Base-by-base conservation (phyloP, 2,329 filamentous ascomycete species). In the Bipolaris victoriae region DNA sequence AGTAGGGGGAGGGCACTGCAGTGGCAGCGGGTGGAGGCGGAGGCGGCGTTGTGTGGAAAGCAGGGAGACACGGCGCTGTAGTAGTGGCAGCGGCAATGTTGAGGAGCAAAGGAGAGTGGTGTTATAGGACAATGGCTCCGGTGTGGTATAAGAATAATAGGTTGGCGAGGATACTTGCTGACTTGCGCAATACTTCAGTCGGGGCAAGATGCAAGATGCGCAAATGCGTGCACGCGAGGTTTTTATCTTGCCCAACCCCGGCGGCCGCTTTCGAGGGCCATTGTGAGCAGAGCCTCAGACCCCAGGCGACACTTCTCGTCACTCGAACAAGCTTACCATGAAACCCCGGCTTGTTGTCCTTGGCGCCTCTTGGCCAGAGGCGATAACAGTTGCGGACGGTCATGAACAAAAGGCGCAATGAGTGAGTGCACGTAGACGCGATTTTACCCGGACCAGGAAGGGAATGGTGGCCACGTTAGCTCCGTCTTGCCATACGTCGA, bases 1-100 rank as follows among this genome's bases (percentile, higher is more conserved):
- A 37, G 53, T 48, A 60, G 57, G 57, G 51, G 55, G 54, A 53
- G 24, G 39, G 13, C 13, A 22, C 20, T 26, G 39, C 13, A 29
- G 26, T 10, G 9, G 9, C 26, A 29, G 26, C 26, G 52, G 51
- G 41, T 57, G 53, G 44, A 57, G 57, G 57, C 50, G 55, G 54
- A 55, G 29, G 6, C 13, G 39, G 20, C 20, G 39, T 20, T 26
- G 29, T 48, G 33, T 37, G 57, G 51, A 7, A 26, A 26, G 26
- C 26, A 26, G 26, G 26, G 26, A 26, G 26, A 26, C 7, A 26
- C 7, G 7, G 26, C 7, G 26, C 26, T 26, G 29, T 16, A 16
- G 16, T 31, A 11, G 29, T 31, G 29, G 29, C 29, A 31, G 10
- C 10, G 50, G 51, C 26, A 55, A 51, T 48, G 57, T 60, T 60